These are phyloP conservation scores for Schrenkiella parvula DNA, from an alignment of 345 rosid genomes.

Conservation along the genomic window DNA sequence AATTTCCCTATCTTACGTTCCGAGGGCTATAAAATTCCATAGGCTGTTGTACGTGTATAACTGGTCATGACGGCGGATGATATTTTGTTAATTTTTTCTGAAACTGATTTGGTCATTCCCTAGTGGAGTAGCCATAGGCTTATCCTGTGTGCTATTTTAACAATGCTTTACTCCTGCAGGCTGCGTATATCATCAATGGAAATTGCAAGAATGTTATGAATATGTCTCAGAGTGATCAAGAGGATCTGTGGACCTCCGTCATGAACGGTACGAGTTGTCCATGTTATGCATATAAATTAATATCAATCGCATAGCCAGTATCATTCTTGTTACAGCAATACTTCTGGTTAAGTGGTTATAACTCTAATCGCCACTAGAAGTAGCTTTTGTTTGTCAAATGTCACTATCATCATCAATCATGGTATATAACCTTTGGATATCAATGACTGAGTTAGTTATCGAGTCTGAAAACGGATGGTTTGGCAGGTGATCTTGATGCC, in stretches of 20 bases:
- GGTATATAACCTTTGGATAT: background rate
- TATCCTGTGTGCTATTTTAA: background rate
- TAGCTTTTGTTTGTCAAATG: constrained; percentile 5
- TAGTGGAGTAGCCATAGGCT: constrained; percentile 1
- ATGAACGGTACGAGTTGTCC: constrained; percentile 56
- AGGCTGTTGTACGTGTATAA: background rate
- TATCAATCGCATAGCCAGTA: background rate
- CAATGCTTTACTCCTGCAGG: constrained; percentile 46
- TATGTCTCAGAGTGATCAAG: constrained; percentile 91
- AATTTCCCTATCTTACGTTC: background rate
- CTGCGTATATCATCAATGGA: constrained; percentile 85
- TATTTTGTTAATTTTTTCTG: background rate
- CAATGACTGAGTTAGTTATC: background rate
- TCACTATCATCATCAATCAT: background rate
- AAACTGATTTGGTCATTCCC: background rate
- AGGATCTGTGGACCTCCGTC: constrained; percentile 79
- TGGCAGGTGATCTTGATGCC: constrained; percentile 75
- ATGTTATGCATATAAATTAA: background rate
- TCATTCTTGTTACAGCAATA: background rate
- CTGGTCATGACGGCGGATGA: background rate
- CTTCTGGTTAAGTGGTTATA: background rate
- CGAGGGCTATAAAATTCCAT: background rate
- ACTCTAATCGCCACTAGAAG: background rate
- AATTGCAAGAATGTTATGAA: constrained; percentile 95
- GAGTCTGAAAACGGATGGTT: constrained; percentile 7